Percentiles rank a stretch among this genome's conserved stretches.
Evolutionary conservation across 2,329 filamentous ascomycete genomes (phyloP).

Genomic region (Diaporthe australafricana): DNA sequence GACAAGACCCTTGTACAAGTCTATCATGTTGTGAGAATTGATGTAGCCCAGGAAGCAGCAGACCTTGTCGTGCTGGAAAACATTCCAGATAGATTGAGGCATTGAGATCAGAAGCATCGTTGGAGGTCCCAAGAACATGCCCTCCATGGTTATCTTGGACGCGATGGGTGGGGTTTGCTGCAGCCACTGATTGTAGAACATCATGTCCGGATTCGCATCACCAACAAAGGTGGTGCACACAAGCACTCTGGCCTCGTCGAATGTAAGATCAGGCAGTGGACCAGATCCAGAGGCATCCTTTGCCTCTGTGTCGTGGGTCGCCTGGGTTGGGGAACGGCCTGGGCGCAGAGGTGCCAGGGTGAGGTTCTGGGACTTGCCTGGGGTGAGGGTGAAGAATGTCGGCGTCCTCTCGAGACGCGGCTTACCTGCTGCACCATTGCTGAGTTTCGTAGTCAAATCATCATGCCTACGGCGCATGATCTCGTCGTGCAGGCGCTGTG

Average conservation of each 20-base stretch:
- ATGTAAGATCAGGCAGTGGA: conserved; percentile 65
- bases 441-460: conserved; percentile 53
- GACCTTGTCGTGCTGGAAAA: conserved; percentile 74
- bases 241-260: conserved; percentile 72
- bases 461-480: conserved; percentile 58
- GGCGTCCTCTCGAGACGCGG: conserved; percentile 55
- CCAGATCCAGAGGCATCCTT: conserved; percentile 52
- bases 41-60: conserved; percentile 75
- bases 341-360: conserved; percentile 61
- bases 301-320: conserved; percentile 34
- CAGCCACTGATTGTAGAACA: conserved; percentile 75
- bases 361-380: conserved; percentile 64
- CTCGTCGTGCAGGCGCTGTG: conserved; percentile 69
- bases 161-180: conserved; percentile 67
- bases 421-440: conserved; percentile 60
- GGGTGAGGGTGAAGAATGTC: conserved; percentile 66
- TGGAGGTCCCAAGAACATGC: conserved; percentile 75
- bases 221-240: conserved; percentile 76
- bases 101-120: conserved; percentile 76
- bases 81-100: conserved; percentile 72
- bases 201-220: conserved; percentile 74
- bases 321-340: conserved; percentile 22
- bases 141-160: conserved; percentile 71
- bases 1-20: conserved; percentile 70
- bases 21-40: conserved; percentile 75